Evolutionary conservation across 257 asterid species (phyloP), one percentile per base, ranked within the genome.

Genomic region (Solanum appendiculatum): DNA sequence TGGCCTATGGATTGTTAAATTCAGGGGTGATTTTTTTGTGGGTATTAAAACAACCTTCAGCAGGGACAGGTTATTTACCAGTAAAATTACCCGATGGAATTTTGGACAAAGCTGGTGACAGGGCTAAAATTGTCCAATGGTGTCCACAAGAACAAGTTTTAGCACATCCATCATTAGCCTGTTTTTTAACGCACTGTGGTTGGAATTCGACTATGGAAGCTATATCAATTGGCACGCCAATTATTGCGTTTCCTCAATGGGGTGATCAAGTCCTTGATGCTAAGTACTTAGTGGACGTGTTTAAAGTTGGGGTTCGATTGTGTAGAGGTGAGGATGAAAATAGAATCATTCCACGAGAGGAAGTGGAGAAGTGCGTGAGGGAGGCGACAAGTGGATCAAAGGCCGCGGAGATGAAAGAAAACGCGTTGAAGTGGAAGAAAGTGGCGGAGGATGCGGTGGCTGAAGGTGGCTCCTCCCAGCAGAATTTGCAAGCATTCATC

Each of bases 251-350:
- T 83, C 99, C 99, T 0, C 96, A 91, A 82, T 94, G 96, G 95
- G 99, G 99, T 8, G 99, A 96, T 63, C 98, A 96, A 91, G 99
- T 96, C 16, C 93, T 96, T 31, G 91, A 96, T 74, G 99, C 98
- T 0, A 96, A 95, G 92, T 96, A 90, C 56, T 46, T 95, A 86
- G 98, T 95, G 8, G 99, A 96, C 20, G 96, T 91, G 60, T 93
- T 91, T 39, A 90, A 90, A 88, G 93, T 93, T 8, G 99, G 99
- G 60, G 25, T 92, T 18, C 89, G 94, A 87, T 42, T 95, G 91
- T 90, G 94, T 74, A 91, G 98, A 90, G 99, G 97, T 3, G 97
- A 91, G 18, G 93, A 89, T 5, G 96, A 94, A 88, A 93, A 91
- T 2, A 89, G 89, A 84, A 68, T 95, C 51, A 86, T 95, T 7